A percentile compares a stretch with the other conserved stretches of the same genome.
These are phyloP conservation scores for Kodamaea sagamina DNA, from an alignment of 805 yeast genomes.

Conservation along the genomic window DNA sequence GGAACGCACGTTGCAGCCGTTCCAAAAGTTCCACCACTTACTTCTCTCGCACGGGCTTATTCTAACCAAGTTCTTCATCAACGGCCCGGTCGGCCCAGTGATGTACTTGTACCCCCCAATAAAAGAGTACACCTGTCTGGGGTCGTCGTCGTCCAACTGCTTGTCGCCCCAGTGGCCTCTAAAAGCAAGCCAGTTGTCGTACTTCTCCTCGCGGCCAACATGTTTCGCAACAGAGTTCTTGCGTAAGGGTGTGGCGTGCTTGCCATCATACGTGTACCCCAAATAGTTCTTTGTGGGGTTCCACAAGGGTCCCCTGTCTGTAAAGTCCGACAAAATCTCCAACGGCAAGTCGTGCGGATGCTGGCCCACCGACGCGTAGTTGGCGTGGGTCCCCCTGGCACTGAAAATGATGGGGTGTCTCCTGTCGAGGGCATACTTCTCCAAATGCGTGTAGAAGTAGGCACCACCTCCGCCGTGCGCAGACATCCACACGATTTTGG, in stretches of 20 bases:
- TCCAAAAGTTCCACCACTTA: constrained; percentile 92
- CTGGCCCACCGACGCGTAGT: constrained; percentile 93
- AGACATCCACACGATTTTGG: constrained; percentile 90
- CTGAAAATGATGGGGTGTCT: constrained; percentile 75
- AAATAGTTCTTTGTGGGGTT: constrained; percentile 82
- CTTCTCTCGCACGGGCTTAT: constrained; percentile 74
- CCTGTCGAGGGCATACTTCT: constrained; percentile 51
- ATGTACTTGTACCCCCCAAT: constrained; percentile 85
- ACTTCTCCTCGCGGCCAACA: constrained; percentile 52
- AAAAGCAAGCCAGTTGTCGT: constrained; percentile 78
- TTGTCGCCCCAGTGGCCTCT: constrained; percentile 92
- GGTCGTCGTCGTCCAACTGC: constrained; percentile 63
- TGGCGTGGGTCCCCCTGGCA: constrained; percentile 97
- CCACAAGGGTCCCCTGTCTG: constrained; percentile 96
- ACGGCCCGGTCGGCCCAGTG: constrained; percentile 92
- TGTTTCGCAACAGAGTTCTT: constrained; percentile 44
- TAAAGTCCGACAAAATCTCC: constrained; percentile 85
- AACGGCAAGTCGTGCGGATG: constrained; percentile 95
- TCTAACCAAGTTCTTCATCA: constrained; percentile 72
- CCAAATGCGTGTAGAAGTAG: constrained; percentile 73
- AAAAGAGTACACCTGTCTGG: constrained; percentile 82
- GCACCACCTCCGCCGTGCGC: constrained; percentile 99
- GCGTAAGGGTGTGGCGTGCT: constrained; percentile 42
- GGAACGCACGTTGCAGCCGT: constrained; percentile 76
- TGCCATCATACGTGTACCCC: constrained; percentile 79